phyloP scores from a whole-genome alignment of 2,329 filamentous ascomycete genomes.

The Exserohilum rostratum region DNA sequence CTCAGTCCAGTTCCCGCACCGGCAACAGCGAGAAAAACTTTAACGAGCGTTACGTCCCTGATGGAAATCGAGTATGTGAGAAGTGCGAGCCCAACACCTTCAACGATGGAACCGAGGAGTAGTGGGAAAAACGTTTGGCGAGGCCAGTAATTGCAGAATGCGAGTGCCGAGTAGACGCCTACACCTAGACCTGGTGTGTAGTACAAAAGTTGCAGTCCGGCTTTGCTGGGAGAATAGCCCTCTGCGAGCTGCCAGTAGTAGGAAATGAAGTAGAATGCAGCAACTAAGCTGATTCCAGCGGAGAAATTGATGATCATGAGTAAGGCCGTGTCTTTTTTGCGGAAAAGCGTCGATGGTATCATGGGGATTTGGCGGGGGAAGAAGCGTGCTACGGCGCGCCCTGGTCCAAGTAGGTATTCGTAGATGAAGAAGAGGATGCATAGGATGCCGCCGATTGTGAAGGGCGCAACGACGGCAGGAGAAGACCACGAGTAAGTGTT shows the following conservation, averaged over 20 bases:
- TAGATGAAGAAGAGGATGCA: slow-evolving; percentile 59
- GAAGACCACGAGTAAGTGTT: slow-evolving; percentile 64
- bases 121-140: slow-evolving; percentile 67
- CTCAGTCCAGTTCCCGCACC: slow-evolving; percentile 68
- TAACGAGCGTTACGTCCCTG: slow-evolving; percentile 59
- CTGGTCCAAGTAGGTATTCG: slow-evolving; percentile 61
- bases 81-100: slow-evolving; percentile 64
- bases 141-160: slow-evolving; percentile 66
- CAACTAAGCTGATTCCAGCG: slow-evolving; percentile 61
- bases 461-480: slow-evolving; percentile 59
- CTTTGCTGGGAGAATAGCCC: slow-evolving; percentile 54
- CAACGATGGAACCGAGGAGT: slow-evolving; percentile 54
- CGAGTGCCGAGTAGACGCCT: slow-evolving; percentile 64
- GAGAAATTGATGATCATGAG: slow-evolving; percentile 67
- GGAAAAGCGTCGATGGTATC: slow-evolving; percentile 67
- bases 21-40: slow-evolving; percentile 69
- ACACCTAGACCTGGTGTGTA: slow-evolving; percentile 68
- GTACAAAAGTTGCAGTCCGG: slow-evolving; percentile 62
- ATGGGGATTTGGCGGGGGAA: slow-evolving; percentile 65
- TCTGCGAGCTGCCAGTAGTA: slow-evolving; percentile 71
- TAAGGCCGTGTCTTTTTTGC: slow-evolving; percentile 64
- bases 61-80: slow-evolving; percentile 63
- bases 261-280: slow-evolving; percentile 71
- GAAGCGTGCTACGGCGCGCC: slow-evolving; percentile 53
- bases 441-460: slow-evolving; percentile 58